Conservation (phyloP, 2,329 filamentous ascomycete species). For the Lecanoromycetidae sp. region DNA sequence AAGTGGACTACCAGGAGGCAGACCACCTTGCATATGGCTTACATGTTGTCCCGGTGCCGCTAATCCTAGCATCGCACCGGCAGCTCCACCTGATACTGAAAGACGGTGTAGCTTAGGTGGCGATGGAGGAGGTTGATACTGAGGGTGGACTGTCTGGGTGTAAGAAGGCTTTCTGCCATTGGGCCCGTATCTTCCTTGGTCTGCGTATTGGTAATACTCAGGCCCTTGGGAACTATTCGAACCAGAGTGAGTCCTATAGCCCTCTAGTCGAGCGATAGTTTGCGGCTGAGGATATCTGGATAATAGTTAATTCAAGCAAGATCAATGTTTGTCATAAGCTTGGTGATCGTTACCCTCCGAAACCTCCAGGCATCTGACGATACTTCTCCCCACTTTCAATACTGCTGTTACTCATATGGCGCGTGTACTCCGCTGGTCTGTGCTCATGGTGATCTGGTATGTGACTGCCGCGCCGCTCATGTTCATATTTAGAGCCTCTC, state of each 20-base stretch:
- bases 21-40: conserved; percentile 25
- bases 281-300: conserved; percentile 14
- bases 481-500: conserved; percentile 12
- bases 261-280: conserved; percentile 13
- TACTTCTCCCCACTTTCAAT: conserved; percentile 14
- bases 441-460: conserved; percentile 21
- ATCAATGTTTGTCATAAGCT: no score
- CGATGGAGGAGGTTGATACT: conserved; percentile 12
- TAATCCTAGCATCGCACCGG: conserved; percentile 25
- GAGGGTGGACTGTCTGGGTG: conserved; percentile 25
- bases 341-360: no score
- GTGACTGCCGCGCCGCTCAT: no score
- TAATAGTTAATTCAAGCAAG: background rate
- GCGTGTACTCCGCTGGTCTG: conserved; percentile 19
- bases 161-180: conserved; percentile 19
- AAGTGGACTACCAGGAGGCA: conserved; percentile 67
- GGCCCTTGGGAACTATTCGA: conserved; percentile 12
- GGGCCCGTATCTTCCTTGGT: conserved; percentile 17
- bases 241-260: conserved; percentile 12
- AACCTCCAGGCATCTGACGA: conserved; percentile 17
- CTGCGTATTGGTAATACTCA: conserved; percentile 25
- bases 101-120: conserved; percentile 20
- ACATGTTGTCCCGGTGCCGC: conserved; percentile 28
- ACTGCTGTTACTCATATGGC: conserved; percentile 29
- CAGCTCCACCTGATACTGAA: conserved; percentile 19